phyloP scores from a whole-genome alignment of 495 filamentous ascomycete genomes.

The Aspergillus bertholletiae region DNA sequence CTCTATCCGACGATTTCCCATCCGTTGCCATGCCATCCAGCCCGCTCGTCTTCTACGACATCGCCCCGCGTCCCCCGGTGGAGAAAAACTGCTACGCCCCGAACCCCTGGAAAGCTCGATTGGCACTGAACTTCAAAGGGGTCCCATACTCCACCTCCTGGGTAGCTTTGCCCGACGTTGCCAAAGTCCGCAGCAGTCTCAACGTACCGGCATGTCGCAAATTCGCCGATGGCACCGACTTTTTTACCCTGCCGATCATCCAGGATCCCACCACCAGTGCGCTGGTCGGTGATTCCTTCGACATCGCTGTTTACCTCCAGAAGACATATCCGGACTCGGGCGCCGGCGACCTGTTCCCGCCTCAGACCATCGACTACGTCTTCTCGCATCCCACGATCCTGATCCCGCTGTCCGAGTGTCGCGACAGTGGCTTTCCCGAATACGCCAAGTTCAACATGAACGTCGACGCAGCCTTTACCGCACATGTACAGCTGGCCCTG shows the following conservation, averaged over 20 bases:
- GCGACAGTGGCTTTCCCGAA: slow-evolving; percentile 25
- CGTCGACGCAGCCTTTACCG: slow-evolving; percentile 49
- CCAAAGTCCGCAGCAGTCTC: slow-evolving; percentile 41
- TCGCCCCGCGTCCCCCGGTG: slow-evolving; percentile 40
- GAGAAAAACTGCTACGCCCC: slow-evolving; percentile 31
- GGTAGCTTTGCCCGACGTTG: slow-evolving; percentile 48
- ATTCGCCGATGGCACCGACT: slow-evolving; percentile 54
- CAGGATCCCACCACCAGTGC: slow-evolving; percentile 38
- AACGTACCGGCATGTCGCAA: slow-evolving; percentile 44
- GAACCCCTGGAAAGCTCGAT: slow-evolving; percentile 60
- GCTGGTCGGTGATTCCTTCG: slow-evolving; percentile 57
- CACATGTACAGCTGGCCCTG: slow-evolving; percentile 29
- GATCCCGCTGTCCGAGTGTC: no score
- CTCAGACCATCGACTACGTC: no score
- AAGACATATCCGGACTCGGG: slow-evolving; percentile 41
- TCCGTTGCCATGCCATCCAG: background rate
- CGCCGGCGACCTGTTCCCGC: no score
- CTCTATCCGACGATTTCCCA: no score
- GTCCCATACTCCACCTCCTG: slow-evolving; percentile 49
- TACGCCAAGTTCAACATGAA: slow-evolving; percentile 42
- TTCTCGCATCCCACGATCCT: slow-evolving; percentile 32
- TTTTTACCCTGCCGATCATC: slow-evolving; percentile 58
- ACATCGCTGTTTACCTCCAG: slow-evolving; percentile 58
- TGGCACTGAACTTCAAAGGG: slow-evolving; percentile 60
- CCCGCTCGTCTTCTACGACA: slow-evolving; percentile 51